phyloP scores from a whole-genome alignment of 345 rosid genomes.

The Reutealis trisperma region DNA sequence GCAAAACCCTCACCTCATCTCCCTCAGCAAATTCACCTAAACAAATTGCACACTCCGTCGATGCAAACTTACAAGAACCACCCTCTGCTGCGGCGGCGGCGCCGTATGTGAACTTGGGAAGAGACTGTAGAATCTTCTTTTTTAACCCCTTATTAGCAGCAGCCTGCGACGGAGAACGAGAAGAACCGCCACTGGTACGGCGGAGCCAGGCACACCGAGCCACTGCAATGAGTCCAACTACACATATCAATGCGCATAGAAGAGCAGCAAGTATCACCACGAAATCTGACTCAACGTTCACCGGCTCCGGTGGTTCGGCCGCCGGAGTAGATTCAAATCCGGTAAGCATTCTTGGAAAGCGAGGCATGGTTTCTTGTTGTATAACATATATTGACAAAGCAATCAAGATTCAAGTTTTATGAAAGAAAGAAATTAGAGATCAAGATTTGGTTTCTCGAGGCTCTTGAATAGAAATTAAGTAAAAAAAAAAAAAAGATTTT shows the following conservation, averaged over 20 bases:
- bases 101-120: constrained; percentile 63
- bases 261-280: constrained; percentile 67
- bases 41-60: constrained; percentile 76
- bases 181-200: constrained; percentile 11
- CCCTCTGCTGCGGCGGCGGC: constrained; percentile 10
- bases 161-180: constrained; percentile 34
- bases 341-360: constrained; percentile 37
- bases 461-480: too few relatives aligned
- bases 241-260: constrained; percentile 71
- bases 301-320: constrained; percentile 47
- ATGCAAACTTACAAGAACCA: constrained; percentile 9
- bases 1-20: constrained; percentile 58
- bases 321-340: constrained; percentile 36
- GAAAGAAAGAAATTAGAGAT: too few relatives aligned
- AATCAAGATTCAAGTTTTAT: too few relatives aligned
- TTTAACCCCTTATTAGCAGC: constrained; percentile 56
- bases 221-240: constrained; percentile 64
- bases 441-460: too few relatives aligned
- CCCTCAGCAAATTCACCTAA: constrained; percentile 65
- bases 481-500: too few relatives aligned
- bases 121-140: constrained; percentile 62
- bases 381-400: not conserved
- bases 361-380: constrained; percentile 23
- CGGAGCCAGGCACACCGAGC: constrained; percentile 65
- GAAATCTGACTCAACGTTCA: constrained; percentile 53